Evolutionary conservation across 2,329 filamentous ascomycete genomes (phyloP).

Genomic region (Alternaria postmessia): DNA sequence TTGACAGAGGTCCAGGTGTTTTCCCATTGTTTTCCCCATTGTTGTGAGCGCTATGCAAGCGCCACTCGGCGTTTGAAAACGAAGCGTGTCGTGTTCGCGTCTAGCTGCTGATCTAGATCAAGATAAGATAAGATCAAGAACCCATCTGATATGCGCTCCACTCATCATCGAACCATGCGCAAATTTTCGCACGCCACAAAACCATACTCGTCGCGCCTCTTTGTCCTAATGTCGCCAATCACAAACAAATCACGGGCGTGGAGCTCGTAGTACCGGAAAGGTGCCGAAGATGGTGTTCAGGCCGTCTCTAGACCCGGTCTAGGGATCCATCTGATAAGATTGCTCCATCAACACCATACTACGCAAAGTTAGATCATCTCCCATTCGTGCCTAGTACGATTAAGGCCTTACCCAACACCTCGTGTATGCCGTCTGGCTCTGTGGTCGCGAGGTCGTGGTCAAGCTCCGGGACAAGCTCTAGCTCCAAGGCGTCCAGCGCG

Average conservation of each 20-base stretch:
- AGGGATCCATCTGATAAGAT: conserved; percentile 26
- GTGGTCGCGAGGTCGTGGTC: background rate
- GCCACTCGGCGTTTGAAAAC: background rate
- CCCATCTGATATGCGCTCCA: conserved; percentile 1
- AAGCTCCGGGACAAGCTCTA: conserved; percentile 19
- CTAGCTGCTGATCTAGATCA: conserved; percentile 20
- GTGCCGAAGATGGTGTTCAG: background rate
- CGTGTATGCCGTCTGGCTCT: background rate
- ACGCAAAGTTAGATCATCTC: background rate
- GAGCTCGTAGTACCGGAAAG: background rate
- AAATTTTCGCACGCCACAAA: conserved; percentile 13
- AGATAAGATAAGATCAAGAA: conserved; percentile 25
- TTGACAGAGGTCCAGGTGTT: background rate
- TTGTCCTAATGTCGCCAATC: background rate
- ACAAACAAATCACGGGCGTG: background rate
- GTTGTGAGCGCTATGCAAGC: background rate
- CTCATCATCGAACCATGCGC: conserved; percentile 1
- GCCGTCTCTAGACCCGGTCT: background rate
- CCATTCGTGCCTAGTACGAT: background rate
- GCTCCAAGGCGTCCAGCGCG: conserved; percentile 16
- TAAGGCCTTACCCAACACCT: background rate
- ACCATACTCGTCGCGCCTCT: background rate
- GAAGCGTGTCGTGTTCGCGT: background rate
- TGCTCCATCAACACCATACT: conserved; percentile 5
- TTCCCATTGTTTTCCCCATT: background rate